A percentile compares a stretch with the other conserved stretches of the same genome.
Evolutionary conservation across 1,139 yeast species (phyloP).

Genomic region (Hyphopichia wangnamkhiaoensis): DNA sequence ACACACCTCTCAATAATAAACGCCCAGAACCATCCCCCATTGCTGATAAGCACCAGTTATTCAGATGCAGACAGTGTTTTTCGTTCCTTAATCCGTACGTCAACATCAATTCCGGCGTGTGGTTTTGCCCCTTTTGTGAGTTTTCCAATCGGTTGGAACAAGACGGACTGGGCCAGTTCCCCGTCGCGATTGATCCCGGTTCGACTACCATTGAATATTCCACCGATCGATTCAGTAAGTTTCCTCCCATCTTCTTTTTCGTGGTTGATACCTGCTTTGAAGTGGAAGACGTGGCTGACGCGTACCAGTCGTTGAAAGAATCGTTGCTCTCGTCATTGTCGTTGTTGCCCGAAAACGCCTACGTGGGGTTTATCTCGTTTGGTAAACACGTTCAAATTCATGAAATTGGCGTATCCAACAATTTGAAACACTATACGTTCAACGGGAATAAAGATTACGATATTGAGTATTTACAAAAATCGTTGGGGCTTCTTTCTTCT

Average conservation of each 20-base stretch:
- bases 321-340: conserved; percentile 53
- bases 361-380: conserved; percentile 59
- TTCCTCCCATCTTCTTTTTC: conserved; percentile 57
- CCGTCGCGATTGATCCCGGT: conserved; percentile 29
- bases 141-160: conserved; percentile 48
- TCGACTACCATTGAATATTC: conserved; percentile 62
- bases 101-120: conserved; percentile 38
- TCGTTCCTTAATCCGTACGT: conserved; percentile 63
- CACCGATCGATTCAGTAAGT: conserved; percentile 42
- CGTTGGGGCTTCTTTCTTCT: conserved; percentile 52
- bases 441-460: conserved; percentile 62
- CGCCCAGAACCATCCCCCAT: conserved; percentile 47
- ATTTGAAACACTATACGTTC: conserved; percentile 43
- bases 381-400: conserved; percentile 69
- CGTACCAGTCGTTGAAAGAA: conserved; percentile 53
- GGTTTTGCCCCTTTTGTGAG: conserved; percentile 69
- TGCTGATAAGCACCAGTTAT: conserved; percentile 25
- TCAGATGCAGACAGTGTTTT: conserved; percentile 58
- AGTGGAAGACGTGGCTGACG: conserved; percentile 37
- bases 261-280: conserved; percentile 71
- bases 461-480: conserved; percentile 49
- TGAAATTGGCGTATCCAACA: conserved; percentile 42
- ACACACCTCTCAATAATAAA: conserved; percentile 64
- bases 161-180: conserved; percentile 15
- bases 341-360: conserved; percentile 59